phyloP scores from a whole-genome alignment of 1,284 basidiomycete species.

The Pseudozyma flocculosa region DNA sequence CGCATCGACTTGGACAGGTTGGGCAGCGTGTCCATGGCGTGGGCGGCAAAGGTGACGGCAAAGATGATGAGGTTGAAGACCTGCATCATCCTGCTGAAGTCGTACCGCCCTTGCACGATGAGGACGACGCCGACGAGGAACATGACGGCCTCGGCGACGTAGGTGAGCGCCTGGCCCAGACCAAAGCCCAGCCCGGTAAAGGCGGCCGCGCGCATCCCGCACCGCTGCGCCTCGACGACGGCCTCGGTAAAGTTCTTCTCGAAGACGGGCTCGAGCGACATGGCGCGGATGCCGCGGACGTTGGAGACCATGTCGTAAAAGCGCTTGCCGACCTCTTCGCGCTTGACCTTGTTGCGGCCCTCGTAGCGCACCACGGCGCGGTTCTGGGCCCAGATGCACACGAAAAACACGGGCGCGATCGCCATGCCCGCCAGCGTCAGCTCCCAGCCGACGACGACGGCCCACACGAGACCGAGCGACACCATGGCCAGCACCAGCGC shows the following conservation, averaged over 20 bases:
- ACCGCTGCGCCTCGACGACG: constrained; percentile 66
- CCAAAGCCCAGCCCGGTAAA: constrained; percentile 81
- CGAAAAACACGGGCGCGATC: constrained; percentile 78
- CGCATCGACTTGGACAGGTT: constrained; percentile 40
- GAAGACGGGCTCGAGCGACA: constrained; percentile 82
- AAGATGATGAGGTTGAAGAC: constrained; percentile 90
- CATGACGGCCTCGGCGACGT: constrained; percentile 72
- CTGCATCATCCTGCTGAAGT: constrained; percentile 82
- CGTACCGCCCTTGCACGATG: constrained; percentile 76
- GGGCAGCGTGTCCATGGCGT: constrained; percentile 73
- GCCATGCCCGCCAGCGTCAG: constrained; percentile 86
- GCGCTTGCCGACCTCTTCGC: constrained; percentile 79
- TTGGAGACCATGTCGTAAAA: constrained; percentile 88
- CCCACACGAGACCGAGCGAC: constrained; percentile 79
- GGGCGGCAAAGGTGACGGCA: constrained; percentile 84
- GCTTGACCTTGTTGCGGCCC: constrained; percentile 73
- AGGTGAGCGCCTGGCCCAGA: constrained; percentile 76
- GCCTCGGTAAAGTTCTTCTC: constrained; percentile 69
- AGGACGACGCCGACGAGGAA: constrained; percentile 86
- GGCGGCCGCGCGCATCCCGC: constrained; percentile 75
- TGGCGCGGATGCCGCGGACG: constrained; percentile 80
- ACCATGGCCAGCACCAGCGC: constrained; percentile 78
- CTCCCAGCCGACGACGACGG: constrained; percentile 84
- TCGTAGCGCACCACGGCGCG: constrained; percentile 72
- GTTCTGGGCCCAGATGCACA: constrained; percentile 73